Percentiles rank a stretch among this genome's conserved stretches.
Conservation (phyloP, 495 filamentous ascomycete genomes). For the Annulohypoxylon maeteangense region DNA sequence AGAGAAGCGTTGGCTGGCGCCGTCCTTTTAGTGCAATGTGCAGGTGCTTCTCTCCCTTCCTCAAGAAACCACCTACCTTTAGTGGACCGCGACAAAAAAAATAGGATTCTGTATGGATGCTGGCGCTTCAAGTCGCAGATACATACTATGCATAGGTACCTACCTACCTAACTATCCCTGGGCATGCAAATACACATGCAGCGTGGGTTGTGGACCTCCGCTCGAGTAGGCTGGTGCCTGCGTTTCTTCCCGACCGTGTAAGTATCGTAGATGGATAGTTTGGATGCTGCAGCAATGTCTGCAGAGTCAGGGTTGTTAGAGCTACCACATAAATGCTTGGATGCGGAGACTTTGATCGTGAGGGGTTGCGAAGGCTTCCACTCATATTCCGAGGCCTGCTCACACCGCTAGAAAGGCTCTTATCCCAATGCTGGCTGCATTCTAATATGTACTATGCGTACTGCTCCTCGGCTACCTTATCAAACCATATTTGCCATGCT, state of each 20-base stretch:
- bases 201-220: slow-evolving; percentile 32
- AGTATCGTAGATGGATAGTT: slow-evolving; percentile 25
- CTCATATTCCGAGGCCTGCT: slow-evolving; percentile 29
- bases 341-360: slow-evolving; percentile 41
- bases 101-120: slow-evolving; percentile 30
- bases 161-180: slow-evolving; percentile 27
- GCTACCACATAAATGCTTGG: slow-evolving; percentile 32
- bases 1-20: slow-evolving; percentile 25
- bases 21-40: slow-evolving; percentile 6
- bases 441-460: slow-evolving; percentile 1
- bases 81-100: slow-evolving; percentile 31
- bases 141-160: no score
- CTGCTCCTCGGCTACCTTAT: slow-evolving; percentile 28
- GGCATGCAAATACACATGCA: slow-evolving; percentile 34
- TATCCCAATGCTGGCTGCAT: slow-evolving; percentile 37
- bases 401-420: slow-evolving; percentile 42
- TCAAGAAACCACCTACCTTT: slow-evolving; percentile 18
- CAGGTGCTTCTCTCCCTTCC: slow-evolving; percentile 16
- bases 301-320: slow-evolving; percentile 31
- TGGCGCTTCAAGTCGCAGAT: slow-evolving; percentile 24
- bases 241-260: slow-evolving; percentile 25
- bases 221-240: slow-evolving; percentile 34
- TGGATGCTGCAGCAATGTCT: slow-evolving; percentile 32
- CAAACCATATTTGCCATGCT: slow-evolving; percentile 20
- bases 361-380: slow-evolving; percentile 35